Evolutionary conservation across 2,329 filamentous ascomycete species (phyloP).

Genomic region (Trematosphaeria pertusa): DNA sequence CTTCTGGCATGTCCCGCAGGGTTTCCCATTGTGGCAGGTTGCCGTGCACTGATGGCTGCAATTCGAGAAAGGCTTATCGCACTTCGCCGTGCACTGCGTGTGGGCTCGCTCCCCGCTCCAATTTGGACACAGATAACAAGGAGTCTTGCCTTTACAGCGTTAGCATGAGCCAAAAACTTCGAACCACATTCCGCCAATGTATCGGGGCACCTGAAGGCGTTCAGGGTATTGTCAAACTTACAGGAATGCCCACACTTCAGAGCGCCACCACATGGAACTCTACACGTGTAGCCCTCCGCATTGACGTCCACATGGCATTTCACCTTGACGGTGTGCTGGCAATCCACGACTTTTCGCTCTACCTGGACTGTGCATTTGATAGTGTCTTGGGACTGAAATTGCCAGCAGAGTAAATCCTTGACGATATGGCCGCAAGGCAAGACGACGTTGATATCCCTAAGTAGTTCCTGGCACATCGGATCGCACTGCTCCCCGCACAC

Average conservation of each 20-base stretch:
- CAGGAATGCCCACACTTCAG: conserved; percentile 24
- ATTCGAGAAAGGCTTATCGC: conserved; percentile 58
- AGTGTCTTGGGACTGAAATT: conserved; percentile 6
- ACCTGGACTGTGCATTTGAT: conserved; percentile 10
- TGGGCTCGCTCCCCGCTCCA: no score
- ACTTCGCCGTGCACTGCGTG: conserved; percentile 54
- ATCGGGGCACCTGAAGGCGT: no score
- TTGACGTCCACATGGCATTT: conserved; percentile 12
- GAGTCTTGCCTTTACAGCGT: no score
- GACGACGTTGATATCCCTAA: conserved; percentile 22
- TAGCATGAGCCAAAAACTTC: no score
- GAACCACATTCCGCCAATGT: no score
- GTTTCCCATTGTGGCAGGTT: conserved; percentile 59
- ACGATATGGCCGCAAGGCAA: conserved; percentile 54
- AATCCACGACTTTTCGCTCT: conserved; percentile 8
- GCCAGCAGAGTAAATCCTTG: conserved; percentile 9
- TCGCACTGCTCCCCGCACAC: conserved; percentile 56
- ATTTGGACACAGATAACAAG: no score
- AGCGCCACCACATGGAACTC: conserved; percentile 4
- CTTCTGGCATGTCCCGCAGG: conserved; percentile 57
- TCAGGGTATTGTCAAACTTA: conserved; percentile 1
- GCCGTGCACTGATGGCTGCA: conserved; percentile 64
- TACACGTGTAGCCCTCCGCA: conserved; percentile 12
- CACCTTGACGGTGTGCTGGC: conserved; percentile 5
- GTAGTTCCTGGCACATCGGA: conserved; percentile 36